phyloP scores from a whole-genome alignment of 352 stramenopile species.

The Phytophthora tentaculata region DNA sequence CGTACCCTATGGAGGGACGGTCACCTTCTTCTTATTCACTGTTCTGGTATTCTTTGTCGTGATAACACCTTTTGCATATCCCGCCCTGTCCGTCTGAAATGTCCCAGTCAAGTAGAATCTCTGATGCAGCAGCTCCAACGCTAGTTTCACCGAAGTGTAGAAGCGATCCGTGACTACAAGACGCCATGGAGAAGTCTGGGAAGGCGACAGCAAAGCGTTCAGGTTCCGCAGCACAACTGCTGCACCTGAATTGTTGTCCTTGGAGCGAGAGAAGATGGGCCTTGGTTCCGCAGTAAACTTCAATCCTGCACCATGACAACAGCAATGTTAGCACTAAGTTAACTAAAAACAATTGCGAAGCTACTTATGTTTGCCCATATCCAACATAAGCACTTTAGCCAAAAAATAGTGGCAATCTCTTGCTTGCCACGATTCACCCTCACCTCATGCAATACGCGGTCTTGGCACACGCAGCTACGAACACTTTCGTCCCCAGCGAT shows the following conservation, averaged over 20 bases:
- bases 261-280: not conserved
- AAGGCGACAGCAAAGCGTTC: not conserved
- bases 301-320: not conserved
- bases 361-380: not conserved
- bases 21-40: too few relatives aligned
- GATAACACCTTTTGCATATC: too few relatives aligned
- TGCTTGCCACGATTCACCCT: not conserved
- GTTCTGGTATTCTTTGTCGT: too few relatives aligned
- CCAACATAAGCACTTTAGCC: constrained; percentile 1
- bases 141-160: too few relatives aligned
- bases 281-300: not conserved
- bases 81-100: too few relatives aligned
- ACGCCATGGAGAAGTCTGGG: not conserved
- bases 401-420: not conserved
- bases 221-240: not conserved
- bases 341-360: not conserved
- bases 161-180: too few relatives aligned
- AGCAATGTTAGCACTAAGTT: not conserved
- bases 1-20: too few relatives aligned
- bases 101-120: too few relatives aligned
- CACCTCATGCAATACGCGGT: not conserved
- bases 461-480: not conserved
- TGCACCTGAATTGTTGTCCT: not conserved
- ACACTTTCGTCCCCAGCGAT: not conserved
- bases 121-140: too few relatives aligned